Conservation (phyloP, 768 basidiomycete genomes). For the Aureoboletus auriporus region DNA sequence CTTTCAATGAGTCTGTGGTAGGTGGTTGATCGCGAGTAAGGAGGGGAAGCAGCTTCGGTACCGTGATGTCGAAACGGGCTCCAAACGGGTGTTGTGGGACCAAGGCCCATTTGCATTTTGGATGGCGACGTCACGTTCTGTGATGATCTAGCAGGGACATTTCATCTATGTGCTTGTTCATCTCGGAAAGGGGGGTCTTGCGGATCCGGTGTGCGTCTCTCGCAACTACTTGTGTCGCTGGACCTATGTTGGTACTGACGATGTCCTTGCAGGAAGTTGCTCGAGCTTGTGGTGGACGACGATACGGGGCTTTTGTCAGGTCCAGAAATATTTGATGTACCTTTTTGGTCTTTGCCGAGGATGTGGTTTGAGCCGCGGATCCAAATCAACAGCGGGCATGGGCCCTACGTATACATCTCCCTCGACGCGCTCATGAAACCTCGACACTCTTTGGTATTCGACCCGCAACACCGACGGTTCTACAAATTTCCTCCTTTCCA, state of each 20-base stretch:
- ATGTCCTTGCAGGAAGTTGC: constrained; percentile 8
- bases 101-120: constrained; percentile 4
- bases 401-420: constrained; percentile 14
- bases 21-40: constrained; percentile 19
- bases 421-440: constrained; percentile 10
- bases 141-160: constrained; percentile 8
- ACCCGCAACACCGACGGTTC: constrained; percentile 11
- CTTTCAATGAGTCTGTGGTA: constrained; percentile 14
- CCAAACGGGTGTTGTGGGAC: constrained; percentile 17
- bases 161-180: constrained; percentile 16
- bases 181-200: constrained; percentile 1
- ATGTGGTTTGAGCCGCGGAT: constrained; percentile 13
- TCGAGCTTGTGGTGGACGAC: constrained; percentile 16
- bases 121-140: constrained; percentile 2
- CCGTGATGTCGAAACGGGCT: constrained; percentile 15
- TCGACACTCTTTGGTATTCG: constrained; percentile 13
- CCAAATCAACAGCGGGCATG: constrained; percentile 5
- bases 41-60: constrained; percentile 5
- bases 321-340: constrained; percentile 13
- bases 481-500: constrained; percentile 20
- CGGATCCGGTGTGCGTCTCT: constrained; percentile 16
- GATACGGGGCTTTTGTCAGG: constrained; percentile 11
- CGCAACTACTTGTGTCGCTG: not conserved
- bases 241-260: not conserved
- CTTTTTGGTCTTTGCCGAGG: constrained; percentile 6